These are phyloP conservation scores for Vickermania ingenoplastis DNA, from an alignment of 208 protist genomes.

Conservation along the genomic window DNA sequence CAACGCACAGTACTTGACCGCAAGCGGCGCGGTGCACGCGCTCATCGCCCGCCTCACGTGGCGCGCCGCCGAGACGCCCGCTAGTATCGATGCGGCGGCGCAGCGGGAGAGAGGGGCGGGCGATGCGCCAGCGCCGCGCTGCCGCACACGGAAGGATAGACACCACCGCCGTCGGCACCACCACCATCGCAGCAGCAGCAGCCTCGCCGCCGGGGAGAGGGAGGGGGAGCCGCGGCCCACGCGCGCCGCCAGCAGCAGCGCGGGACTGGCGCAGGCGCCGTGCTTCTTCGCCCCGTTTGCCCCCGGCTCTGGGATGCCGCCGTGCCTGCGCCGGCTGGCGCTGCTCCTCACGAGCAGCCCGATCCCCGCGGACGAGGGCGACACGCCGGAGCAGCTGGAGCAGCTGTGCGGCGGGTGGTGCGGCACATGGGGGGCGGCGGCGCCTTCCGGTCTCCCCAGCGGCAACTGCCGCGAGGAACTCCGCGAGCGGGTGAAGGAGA, in stretches of 20 bases:
- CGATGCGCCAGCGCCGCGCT: background rate
- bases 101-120: background rate
- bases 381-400: background rate
- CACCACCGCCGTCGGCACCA: too few relatives aligned
- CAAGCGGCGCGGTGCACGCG: background rate
- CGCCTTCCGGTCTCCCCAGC: too few relatives aligned
- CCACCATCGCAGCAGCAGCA: too few relatives aligned
- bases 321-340: background rate
- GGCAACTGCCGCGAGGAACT: too few relatives aligned
- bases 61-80: too few relatives aligned
- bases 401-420: background rate
- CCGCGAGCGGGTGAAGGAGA: background rate
- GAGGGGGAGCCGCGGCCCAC: background rate
- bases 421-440: background rate
- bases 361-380: background rate
- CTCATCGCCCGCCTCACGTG: background rate
- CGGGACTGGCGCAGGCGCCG: background rate
- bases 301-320: background rate
- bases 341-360: background rate
- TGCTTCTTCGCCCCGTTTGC: background rate
- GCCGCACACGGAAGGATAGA: background rate
- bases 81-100: too few relatives aligned
- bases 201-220: background rate
- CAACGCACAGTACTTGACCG: background rate
- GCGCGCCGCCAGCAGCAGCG: background rate